Evolutionary conservation across 2,329 filamentous ascomycete species (phyloP).

Genomic region (Colletotrichum trifolii): DNA sequence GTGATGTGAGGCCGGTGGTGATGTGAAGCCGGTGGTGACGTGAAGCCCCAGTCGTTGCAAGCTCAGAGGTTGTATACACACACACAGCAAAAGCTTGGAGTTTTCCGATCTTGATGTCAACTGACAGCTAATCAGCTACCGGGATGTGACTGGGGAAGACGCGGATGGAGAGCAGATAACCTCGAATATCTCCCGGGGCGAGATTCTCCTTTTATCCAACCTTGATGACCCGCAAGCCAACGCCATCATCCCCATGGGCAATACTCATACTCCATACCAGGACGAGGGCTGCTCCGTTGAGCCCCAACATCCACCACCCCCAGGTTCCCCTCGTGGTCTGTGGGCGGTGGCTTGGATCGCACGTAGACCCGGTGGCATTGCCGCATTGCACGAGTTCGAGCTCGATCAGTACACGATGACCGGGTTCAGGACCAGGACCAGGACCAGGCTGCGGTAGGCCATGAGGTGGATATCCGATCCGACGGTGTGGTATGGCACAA

Average conservation of each 20-base stretch:
- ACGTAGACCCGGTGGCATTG: background rate
- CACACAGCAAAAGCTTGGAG: too few species aligned
- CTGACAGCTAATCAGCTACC: background rate
- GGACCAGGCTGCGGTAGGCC: too few species aligned
- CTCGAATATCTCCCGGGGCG: background rate
- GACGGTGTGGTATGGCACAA: too few species aligned
- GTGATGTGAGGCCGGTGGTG: too few species aligned
- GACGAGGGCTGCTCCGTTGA: slow-evolving; percentile 8
- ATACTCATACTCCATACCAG: background rate
- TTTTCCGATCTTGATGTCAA: too few species aligned
- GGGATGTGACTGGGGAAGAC: background rate
- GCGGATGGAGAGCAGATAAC: slow-evolving; percentile 17
- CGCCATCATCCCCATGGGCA: slow-evolving; percentile 18
- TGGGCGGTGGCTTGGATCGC: slow-evolving; percentile 8
- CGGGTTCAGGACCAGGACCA: too few species aligned
- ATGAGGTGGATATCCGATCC: too few species aligned
- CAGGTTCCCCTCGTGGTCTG: slow-evolving; percentile 4
- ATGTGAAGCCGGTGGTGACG: too few species aligned
- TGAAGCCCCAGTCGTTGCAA: too few species aligned
- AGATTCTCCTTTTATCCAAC: slow-evolving; percentile 17
- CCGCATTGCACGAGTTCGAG: background rate
- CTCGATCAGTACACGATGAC: too few species aligned
- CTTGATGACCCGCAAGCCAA: background rate
- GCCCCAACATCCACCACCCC: slow-evolving; percentile 27
- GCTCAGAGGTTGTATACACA: too few species aligned